phyloP scores from a whole-genome alignment of 129 eudicot genomes.

The Flaveria brownii region DNA sequence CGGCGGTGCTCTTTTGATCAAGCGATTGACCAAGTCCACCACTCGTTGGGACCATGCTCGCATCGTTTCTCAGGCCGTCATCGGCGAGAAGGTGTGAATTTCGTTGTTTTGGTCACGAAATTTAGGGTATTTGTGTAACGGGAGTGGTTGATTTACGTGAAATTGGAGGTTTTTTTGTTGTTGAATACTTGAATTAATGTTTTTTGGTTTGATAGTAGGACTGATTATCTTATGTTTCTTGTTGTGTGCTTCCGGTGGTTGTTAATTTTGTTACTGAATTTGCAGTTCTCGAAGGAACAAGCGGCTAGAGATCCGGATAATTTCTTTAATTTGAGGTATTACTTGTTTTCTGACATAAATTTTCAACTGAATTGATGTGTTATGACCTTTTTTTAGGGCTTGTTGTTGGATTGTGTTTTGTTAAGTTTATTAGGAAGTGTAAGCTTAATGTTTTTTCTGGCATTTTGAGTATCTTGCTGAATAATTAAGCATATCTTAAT shows the following conservation, averaged over 20 bases:
- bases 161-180: neutral
- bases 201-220: neutral
- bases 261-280: slow-evolving; percentile 20
- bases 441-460: neutral
- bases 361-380: neutral
- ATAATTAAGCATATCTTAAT: neutral
- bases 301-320: slow-evolving; percentile 80
- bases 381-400: neutral
- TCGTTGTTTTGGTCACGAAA: neutral
- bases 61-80: slow-evolving; percentile 74
- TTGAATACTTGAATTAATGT: neutral
- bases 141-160: neutral
- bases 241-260: neutral
- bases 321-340: slow-evolving; percentile 82
- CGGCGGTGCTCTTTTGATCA: slow-evolving; percentile 86
- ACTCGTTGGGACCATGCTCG: slow-evolving; percentile 99
- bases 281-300: slow-evolving; percentile 71
- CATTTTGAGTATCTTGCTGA: neutral
- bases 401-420: slow-evolving; percentile 4
- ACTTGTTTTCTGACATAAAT: neutral
- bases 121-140: too few species aligned
- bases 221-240: neutral
- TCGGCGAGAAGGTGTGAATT: slow-evolving; percentile 69
- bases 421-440: neutral
- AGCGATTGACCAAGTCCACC: slow-evolving; percentile 91